Conservation (phyloP, 1,284 basidiomycete species). For the Cutaneotrichosporon daszewskae region DNA sequence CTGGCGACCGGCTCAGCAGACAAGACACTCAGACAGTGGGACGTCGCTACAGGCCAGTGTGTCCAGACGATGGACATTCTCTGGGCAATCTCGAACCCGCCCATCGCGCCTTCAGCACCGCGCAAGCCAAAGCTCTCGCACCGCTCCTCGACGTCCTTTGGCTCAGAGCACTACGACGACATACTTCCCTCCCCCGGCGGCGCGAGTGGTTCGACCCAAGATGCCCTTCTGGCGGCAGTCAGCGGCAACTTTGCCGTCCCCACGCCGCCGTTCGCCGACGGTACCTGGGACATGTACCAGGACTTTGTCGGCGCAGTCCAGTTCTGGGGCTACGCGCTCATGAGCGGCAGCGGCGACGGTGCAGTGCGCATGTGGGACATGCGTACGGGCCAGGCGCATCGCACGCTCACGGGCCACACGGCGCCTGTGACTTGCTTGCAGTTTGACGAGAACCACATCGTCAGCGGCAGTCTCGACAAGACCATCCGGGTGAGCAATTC, state of each 20-base stretch:
- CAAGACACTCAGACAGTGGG: slow-evolving; percentile 98
- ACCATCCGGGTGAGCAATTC: slow-evolving; percentile 65
- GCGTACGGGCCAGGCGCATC: slow-evolving; percentile 95
- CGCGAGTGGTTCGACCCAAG: background rate
- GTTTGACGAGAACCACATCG: slow-evolving; percentile 92
- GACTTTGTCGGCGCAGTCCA: slow-evolving; percentile 97
- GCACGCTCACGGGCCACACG: slow-evolving; percentile 89
- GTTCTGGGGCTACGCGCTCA: slow-evolving; percentile 97
- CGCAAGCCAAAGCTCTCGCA: slow-evolving; percentile 29
- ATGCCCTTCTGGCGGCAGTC: slow-evolving; percentile 4
- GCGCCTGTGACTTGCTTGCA: slow-evolving; percentile 90
- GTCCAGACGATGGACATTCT: slow-evolving; percentile 99
- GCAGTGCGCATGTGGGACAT: slow-evolving; percentile 99
- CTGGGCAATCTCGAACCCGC: slow-evolving; percentile 95
- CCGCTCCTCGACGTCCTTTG: slow-evolving; percentile 43
- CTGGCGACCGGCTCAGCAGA: slow-evolving; percentile 95
- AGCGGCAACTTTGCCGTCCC: slow-evolving; percentile 65
- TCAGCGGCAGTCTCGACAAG: slow-evolving; percentile 88
- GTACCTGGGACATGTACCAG: slow-evolving; percentile 87
- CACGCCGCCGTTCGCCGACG: slow-evolving; percentile 80
- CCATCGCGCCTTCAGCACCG: slow-evolving; percentile 50
- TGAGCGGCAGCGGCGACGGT: slow-evolving; percentile 93
- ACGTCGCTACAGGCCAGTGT: slow-evolving; percentile 92
- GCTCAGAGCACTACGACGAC: slow-evolving; percentile 50
- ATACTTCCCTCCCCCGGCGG: slow-evolving; percentile 34